phyloP scores from a whole-genome alignment of 495 filamentous ascomycete genomes.

The Hypoxylon lienhwacheense region DNA sequence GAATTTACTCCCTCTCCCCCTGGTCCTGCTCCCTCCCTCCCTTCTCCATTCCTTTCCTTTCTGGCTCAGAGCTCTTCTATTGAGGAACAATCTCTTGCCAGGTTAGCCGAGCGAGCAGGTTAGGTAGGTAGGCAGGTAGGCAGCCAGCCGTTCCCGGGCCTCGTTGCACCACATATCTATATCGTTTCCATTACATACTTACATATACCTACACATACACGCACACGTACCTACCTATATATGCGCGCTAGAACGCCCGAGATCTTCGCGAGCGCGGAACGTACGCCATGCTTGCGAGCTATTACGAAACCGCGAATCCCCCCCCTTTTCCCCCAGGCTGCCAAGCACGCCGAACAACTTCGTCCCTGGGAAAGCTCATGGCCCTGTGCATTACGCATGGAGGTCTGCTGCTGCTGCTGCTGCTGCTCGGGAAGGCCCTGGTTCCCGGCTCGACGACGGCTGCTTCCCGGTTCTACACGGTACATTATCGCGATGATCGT shows the following conservation, averaged over 20 bases:
- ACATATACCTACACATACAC: slow-evolving; percentile 3
- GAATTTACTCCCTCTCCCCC: slow-evolving; percentile 2
- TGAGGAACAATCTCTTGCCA: not conserved
- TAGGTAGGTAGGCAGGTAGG: slow-evolving; percentile 10
- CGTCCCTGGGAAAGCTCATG: too few relatives aligned
- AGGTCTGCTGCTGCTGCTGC: not conserved
- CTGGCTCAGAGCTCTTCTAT: slow-evolving; percentile 14
- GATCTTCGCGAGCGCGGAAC: too few relatives aligned
- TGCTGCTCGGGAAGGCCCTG: not conserved
- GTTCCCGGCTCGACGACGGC: slow-evolving; percentile 9
- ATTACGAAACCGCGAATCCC: too few relatives aligned
- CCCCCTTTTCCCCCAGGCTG: too few relatives aligned
- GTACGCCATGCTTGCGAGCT: too few relatives aligned
- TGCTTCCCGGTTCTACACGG: slow-evolving; percentile 10
- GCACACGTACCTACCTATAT: too few relatives aligned
- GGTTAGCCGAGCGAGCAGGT: too few relatives aligned
- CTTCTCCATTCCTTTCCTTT: too few relatives aligned
- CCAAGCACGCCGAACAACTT: too few relatives aligned
- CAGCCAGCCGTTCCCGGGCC: not conserved
- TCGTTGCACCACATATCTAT: slow-evolving; percentile 25
- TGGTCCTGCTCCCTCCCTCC: not conserved
- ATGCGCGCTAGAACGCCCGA: too few relatives aligned
- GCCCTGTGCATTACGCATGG: too few relatives aligned
- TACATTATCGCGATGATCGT: not conserved
- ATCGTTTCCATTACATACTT: not conserved